Conservation (phyloP, 495 filamentous ascomycete genomes). For the Xylaria castorea region DNA sequence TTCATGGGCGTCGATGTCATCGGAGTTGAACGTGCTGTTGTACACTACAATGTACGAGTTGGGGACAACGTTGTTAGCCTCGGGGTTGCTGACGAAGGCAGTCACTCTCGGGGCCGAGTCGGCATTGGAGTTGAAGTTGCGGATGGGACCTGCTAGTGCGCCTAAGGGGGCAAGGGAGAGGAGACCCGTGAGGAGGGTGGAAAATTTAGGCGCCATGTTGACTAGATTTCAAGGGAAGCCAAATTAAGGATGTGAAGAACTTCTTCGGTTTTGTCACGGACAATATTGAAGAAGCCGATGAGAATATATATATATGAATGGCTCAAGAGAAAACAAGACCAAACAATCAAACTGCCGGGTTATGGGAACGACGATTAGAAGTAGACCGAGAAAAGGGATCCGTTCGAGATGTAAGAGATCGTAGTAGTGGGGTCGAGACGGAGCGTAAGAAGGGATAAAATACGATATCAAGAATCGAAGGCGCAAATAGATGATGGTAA, state of each 20-base stretch:
- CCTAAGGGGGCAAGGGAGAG: slow-evolving; percentile 41
- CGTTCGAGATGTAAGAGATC: slow-evolving; percentile 12
- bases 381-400: not conserved
- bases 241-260: not conserved
- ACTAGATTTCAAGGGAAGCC: not conserved
- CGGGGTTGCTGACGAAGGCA: slow-evolving; percentile 53
- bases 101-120: slow-evolving; percentile 44
- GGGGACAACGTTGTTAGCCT: slow-evolving; percentile 47
- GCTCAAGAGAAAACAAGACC: not conserved
- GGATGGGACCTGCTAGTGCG: slow-evolving; percentile 32
- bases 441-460: not conserved
- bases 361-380: slow-evolving; percentile 1
- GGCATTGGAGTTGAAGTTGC: slow-evolving; percentile 3
- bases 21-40: slow-evolving; percentile 51
- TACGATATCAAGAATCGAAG: slow-evolving; percentile 23
- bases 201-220: slow-evolving; percentile 41
- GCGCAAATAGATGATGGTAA: slow-evolving; percentile 7
- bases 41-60: slow-evolving; percentile 60
- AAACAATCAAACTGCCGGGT: not conserved
- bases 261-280: slow-evolving; percentile 20
- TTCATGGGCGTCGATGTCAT: slow-evolving; percentile 50
- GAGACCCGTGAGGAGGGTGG: slow-evolving; percentile 42
- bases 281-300: not conserved
- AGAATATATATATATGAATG: slow-evolving; percentile 13
- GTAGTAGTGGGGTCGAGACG: not conserved